phyloP scores from a whole-genome alignment of 371 early-diverging fungal species.

The Choanephora cucurbitarum region DNA sequence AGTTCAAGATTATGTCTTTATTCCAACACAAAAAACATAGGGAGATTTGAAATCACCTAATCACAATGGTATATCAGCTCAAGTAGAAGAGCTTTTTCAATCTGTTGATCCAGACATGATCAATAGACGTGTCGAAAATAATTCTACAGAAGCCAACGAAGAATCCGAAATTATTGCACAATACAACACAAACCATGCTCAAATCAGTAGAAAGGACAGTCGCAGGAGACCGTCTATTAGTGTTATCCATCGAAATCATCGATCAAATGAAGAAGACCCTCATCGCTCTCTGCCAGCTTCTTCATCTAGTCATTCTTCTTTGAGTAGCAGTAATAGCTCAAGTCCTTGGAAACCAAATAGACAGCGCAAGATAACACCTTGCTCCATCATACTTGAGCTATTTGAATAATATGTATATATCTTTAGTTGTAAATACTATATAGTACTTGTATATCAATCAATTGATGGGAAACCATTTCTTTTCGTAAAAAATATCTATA shows the following conservation, averaged over 20 bases:
- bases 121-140: neutral
- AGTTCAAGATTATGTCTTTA: too few relatives aligned
- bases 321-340: neutral
- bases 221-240: neutral
- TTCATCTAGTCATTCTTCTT: conserved; percentile 1
- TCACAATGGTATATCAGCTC: neutral
- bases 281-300: neutral
- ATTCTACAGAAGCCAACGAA: neutral
- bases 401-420: neutral
- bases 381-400: neutral
- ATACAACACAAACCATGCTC: neutral
- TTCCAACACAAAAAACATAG: neutral
- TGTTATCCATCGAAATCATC: neutral
- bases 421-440: too few relatives aligned
- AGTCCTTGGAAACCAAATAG: neutral
- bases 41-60: neutral
- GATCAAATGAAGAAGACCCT: neutral
- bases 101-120: neutral
- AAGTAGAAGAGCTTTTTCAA: neutral
- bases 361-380: neutral
- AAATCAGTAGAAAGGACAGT: neutral
- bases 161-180: neutral
- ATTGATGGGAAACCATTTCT: too few relatives aligned
- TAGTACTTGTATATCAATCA: too few relatives aligned
- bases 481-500: too few relatives aligned